Base-by-base conservation (phyloP, 2,329 filamentous ascomycete genomes). In the Onygenales sp. region DNA sequence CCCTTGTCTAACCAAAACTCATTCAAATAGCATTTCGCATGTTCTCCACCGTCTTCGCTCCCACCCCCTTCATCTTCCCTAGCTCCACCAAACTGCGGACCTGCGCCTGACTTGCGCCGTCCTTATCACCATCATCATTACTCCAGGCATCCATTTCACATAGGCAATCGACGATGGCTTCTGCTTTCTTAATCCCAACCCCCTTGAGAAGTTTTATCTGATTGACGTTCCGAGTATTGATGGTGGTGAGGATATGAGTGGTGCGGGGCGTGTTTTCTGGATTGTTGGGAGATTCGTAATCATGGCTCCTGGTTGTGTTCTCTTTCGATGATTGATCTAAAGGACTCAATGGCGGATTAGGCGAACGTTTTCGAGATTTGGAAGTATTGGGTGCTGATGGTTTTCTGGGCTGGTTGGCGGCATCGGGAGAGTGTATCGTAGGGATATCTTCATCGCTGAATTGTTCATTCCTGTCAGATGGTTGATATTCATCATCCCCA, bases 171-270 rank as follows among this genome's bases (percentile, higher is more conserved):
- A 76, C 70, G 51, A 77, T 75, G 1, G 70, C 69, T 56, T 76
- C 73, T 3, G 74, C 74, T 57, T 73, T 75, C 55, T 75, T 76
- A 7, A 64, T 66, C 2, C 74, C 74, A 6, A 77, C 69, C 10
- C 74, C 75, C 51, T 72, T 74, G 7, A 77, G 64, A 8, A 72
- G 58, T 59, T 72, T 74, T 56, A 77, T 76, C 58, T 72, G 70
- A 49, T 62, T 65, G 13, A 75, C 60, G 49, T 76, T 71, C 7
- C 73, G 64, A 1, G 71, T 71, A 56, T 77, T 77, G 57, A 77
- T 69, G 38, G 75, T 66, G 8, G 69, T 69, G 5, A 77, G 65
- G 8, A 77, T 64, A 43, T 72, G 68, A 42, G 66, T 60, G 9
- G 72, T 74, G 13, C 74, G 70, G 14, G 74, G 73, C 2, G 73